Evolutionary conservation across 179 eudicot genomes (phyloP).

Genomic region (Gypsophila paniculata): DNA sequence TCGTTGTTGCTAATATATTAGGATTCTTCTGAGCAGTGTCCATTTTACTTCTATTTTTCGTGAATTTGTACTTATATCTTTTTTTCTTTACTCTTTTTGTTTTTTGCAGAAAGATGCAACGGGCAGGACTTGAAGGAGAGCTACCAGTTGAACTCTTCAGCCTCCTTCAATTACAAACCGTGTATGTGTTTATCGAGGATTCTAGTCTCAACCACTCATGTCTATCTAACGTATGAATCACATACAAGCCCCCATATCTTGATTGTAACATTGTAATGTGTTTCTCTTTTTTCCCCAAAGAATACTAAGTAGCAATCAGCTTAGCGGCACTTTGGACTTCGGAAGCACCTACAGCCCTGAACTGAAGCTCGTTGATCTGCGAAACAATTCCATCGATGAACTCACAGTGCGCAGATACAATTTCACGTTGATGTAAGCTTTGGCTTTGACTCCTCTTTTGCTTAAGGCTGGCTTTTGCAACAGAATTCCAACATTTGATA

Average conservation of each 20-base stretch:
- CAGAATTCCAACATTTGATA: conserved; percentile 2
- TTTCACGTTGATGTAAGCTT: conserved; percentile 29
- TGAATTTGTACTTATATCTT: too few relatives aligned
- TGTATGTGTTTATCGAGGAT: conserved; percentile 44
- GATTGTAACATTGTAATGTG: conserved; percentile 10
- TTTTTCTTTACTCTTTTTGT: background rate
- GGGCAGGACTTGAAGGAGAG: conserved; percentile 38
- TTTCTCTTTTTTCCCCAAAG: conserved; percentile 30
- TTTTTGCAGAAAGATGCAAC: conserved; percentile 41
- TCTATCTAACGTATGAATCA: background rate
- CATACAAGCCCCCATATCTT: background rate
- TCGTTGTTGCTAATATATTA: too few relatives aligned
- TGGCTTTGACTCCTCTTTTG: background rate
- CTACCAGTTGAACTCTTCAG: conserved; percentile 46
- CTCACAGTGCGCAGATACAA: conserved; percentile 21
- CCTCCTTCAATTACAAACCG: conserved; percentile 47
- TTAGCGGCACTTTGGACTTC: conserved; percentile 47
- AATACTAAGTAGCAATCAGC: conserved; percentile 34
- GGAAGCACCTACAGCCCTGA: conserved; percentile 37
- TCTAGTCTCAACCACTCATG: background rate
- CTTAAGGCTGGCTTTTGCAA: background rate
- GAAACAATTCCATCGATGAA: conserved; percentile 38
- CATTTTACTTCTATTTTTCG: conserved; percentile 16
- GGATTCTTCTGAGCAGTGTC: too few relatives aligned
- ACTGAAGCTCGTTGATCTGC: conserved; percentile 46